These are phyloP conservation scores for Annulohypoxylon maeteangense DNA, from an alignment of 495 filamentous ascomycete species.

Conservation along the genomic window DNA sequence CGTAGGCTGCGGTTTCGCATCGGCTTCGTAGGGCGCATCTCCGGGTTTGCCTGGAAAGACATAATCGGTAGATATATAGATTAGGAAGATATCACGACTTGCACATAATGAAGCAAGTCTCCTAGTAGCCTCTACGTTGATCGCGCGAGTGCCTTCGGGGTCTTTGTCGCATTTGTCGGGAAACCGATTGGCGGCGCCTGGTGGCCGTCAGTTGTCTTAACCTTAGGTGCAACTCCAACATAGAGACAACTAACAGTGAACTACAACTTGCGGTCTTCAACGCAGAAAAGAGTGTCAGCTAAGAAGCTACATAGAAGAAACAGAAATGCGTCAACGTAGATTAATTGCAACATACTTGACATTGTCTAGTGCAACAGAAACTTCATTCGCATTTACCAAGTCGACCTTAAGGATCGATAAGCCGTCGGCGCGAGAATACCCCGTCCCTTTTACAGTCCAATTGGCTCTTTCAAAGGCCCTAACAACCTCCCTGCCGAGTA, in stretches of 20 bases:
- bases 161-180: conserved; percentile 86
- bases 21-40: conserved; percentile 84
- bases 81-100: conserved; percentile 70
- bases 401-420: conserved; percentile 80
- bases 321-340: not conserved
- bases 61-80: conserved; percentile 97
- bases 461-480: conserved; percentile 74
- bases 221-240: not conserved
- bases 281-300: conserved; percentile 11
- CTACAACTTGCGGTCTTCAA: conserved; percentile 78
- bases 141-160: conserved; percentile 74
- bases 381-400: conserved; percentile 67
- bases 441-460: conserved; percentile 87
- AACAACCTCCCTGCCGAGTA: conserved; percentile 83
- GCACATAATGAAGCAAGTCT: conserved; percentile 74
- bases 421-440: conserved; percentile 75
- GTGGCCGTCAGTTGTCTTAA: conserved; percentile 8
- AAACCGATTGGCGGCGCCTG: conserved; percentile 90
- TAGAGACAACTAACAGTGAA: conserved; percentile 73
- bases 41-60: conserved; percentile 85
- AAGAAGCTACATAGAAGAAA: not conserved
- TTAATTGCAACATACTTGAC: conserved; percentile 62
- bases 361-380: conserved; percentile 71
- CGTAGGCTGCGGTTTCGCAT: conserved; percentile 71
- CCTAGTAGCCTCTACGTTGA: conserved; percentile 80